Percentiles rank a stretch among this genome's conserved stretches.
Conservation (phyloP, 1,284 basidiomycete genomes). For the Coniferiporia sulphurascens region DNA sequence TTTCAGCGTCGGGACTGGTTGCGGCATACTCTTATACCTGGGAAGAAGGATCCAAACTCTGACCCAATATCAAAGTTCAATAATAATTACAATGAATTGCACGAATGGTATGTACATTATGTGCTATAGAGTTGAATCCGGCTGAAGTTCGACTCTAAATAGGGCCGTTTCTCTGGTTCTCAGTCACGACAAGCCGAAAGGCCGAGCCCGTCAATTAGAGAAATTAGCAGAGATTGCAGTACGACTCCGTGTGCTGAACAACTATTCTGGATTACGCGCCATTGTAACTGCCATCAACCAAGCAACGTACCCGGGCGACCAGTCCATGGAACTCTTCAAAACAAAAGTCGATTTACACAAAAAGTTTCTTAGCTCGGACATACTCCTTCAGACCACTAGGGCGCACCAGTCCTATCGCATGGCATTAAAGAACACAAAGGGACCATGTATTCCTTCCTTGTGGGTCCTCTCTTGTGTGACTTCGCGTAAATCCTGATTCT, state of each 20-base stretch:
- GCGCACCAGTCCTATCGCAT: constrained; percentile 77
- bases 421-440: constrained; percentile 73
- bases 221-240: constrained; percentile 74
- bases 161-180: constrained; percentile 78
- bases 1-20: constrained; percentile 76
- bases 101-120: constrained; percentile 53
- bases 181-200: constrained; percentile 65
- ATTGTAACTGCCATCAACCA: constrained; percentile 81
- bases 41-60: constrained; percentile 54
- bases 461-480: constrained; percentile 33
- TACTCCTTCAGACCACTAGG: constrained; percentile 64
- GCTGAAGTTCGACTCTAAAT: background rate
- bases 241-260: constrained; percentile 62
- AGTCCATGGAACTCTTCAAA: constrained; percentile 64
- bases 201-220: constrained; percentile 67
- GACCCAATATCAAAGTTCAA: constrained; percentile 69
- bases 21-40: constrained; percentile 61
- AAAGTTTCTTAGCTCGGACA: constrained; percentile 70
- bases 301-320: constrained; percentile 64
- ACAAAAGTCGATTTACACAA: constrained; percentile 60
- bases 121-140: background rate
- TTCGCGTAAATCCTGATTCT: constrained; percentile 14
- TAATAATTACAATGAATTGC: constrained; percentile 68
- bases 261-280: constrained; percentile 76
- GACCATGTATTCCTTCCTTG: constrained; percentile 78